phyloP scores from a whole-genome alignment of 1,284 basidiomycete genomes.

The Irpex sp. region DNA sequence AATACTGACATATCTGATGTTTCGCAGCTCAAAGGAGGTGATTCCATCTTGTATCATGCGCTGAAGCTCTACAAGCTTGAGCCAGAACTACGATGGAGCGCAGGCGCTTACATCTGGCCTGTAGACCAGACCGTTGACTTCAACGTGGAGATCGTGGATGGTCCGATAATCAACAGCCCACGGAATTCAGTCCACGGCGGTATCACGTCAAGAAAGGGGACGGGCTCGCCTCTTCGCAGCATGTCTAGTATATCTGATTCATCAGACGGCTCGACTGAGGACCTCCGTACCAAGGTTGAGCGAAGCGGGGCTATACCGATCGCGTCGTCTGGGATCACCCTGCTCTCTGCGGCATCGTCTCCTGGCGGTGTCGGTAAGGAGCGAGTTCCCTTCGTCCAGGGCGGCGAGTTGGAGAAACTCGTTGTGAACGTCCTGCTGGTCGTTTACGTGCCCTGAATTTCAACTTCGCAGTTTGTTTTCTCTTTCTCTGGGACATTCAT shows the following conservation, averaged over 20 bases:
- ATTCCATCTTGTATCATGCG: conserved; percentile 70
- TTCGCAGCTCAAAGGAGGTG: conserved; percentile 67
- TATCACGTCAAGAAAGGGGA: conserved; percentile 16
- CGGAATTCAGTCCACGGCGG: conserved; percentile 27
- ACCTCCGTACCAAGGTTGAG: conserved; percentile 53
- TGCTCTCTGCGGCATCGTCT: conserved; percentile 53
- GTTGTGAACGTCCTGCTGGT: conserved; percentile 71
- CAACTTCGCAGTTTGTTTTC: neutral
- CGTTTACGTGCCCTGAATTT: conserved; percentile 52
- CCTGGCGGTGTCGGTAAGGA: conserved; percentile 54
- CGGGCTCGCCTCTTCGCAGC: conserved; percentile 3
- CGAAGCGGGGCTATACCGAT: conserved; percentile 65
- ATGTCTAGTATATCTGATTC: conserved; percentile 32
- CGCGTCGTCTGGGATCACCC: conserved; percentile 55
- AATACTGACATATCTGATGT: neutral
- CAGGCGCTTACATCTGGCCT: conserved; percentile 78
- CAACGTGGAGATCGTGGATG: conserved; percentile 41
- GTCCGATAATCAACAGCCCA: conserved; percentile 29
- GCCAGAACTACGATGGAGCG: conserved; percentile 74
- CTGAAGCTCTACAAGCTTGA: conserved; percentile 71
- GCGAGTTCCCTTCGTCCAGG: conserved; percentile 63
- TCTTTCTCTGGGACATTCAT: neutral
- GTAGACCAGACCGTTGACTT: conserved; percentile 66
- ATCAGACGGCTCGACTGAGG: conserved; percentile 34
- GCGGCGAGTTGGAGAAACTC: conserved; percentile 64